These are phyloP conservation scores for Melastoma malabathricum DNA, from an alignment of 345 rosid species.

Conservation along the genomic window DNA sequence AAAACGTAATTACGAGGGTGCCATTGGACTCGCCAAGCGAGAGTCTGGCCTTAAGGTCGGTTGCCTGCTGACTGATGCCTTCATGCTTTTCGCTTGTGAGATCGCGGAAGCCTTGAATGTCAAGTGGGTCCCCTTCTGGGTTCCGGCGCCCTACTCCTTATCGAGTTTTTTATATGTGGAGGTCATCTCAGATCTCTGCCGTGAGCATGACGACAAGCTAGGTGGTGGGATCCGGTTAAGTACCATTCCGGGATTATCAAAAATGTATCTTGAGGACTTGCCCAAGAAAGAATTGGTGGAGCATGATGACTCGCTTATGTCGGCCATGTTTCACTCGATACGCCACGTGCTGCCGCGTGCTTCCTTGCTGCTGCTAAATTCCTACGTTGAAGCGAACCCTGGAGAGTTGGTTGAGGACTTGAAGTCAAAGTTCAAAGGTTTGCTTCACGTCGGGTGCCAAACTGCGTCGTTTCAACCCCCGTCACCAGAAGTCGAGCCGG, in stretches of 20 bases:
- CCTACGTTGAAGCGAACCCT: slow-evolving; percentile 27
- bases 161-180: not conserved
- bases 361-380: slow-evolving; percentile 21
- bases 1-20: not conserved
- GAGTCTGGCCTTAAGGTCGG: not conserved
- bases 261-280: slow-evolving; percentile 28
- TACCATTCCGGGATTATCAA: slow-evolving; percentile 37
- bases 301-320: not conserved
- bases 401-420: slow-evolving; percentile 14
- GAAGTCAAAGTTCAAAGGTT: slow-evolving; percentile 16
- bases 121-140: slow-evolving; percentile 2
- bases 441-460: slow-evolving; percentile 17
- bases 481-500: not conserved
- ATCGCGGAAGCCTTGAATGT: slow-evolving; percentile 1
- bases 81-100: slow-evolving; percentile 3
- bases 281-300: slow-evolving; percentile 11
- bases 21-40: not conserved
- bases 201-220: slow-evolving; percentile 6
- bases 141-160: not conserved
- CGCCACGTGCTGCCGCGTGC: slow-evolving; percentile 29
- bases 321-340: slow-evolving; percentile 13
- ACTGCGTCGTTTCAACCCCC: slow-evolving; percentile 5
- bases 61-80: slow-evolving; percentile 3
- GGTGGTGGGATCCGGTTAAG: slow-evolving; percentile 15
- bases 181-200: not conserved